A percentile compares a stretch with the other conserved stretches of the same genome.
Evolutionary conservation across 306 rosid genomes (phyloP).

Genomic region (Spatholobus suberectus): DNA sequence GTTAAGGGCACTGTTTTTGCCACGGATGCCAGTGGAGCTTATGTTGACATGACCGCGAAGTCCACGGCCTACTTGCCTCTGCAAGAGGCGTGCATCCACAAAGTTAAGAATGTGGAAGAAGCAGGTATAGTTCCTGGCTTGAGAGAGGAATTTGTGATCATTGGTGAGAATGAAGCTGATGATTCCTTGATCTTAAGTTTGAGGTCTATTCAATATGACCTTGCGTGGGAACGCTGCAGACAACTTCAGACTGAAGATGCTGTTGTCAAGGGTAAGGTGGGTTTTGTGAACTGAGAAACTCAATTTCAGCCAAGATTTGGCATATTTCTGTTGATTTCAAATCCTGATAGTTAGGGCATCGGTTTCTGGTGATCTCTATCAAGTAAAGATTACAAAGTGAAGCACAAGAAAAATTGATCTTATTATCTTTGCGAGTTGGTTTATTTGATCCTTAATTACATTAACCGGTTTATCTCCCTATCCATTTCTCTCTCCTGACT

Average conservation of each 20-base stretch:
- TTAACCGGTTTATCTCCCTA: not conserved
- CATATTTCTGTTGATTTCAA: conserved; percentile 17
- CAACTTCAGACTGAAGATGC: conserved; percentile 98
- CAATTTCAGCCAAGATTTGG: conserved; percentile 7
- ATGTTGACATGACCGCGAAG: conserved; percentile 85
- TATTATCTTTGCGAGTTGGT: not conserved
- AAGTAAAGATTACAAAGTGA: conserved; percentile 4
- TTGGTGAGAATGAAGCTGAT: conserved; percentile 81
- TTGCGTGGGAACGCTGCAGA: conserved; percentile 96
- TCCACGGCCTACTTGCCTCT: conserved; percentile 89
- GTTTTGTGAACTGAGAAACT: conserved; percentile 47
- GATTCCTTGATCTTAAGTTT: conserved; percentile 85
- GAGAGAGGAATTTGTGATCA: conserved; percentile 82
- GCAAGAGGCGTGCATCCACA: conserved; percentile 76
- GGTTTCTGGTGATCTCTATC: conserved; percentile 6
- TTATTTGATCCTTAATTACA: not conserved
- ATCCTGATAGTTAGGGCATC: not conserved
- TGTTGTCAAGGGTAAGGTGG: conserved; percentile 94
- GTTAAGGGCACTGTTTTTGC: conserved; percentile 80
- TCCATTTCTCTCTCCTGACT: not conserved
- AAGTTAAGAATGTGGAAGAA: conserved; percentile 74
- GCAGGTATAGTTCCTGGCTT: conserved; percentile 80
- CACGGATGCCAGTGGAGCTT: conserved; percentile 76
- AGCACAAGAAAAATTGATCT: not conserved
- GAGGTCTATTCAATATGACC: conserved; percentile 73